phyloP scores from a whole-genome alignment of 371 early-diverging fungal genomes.

The Actinomucor elegans region DNA sequence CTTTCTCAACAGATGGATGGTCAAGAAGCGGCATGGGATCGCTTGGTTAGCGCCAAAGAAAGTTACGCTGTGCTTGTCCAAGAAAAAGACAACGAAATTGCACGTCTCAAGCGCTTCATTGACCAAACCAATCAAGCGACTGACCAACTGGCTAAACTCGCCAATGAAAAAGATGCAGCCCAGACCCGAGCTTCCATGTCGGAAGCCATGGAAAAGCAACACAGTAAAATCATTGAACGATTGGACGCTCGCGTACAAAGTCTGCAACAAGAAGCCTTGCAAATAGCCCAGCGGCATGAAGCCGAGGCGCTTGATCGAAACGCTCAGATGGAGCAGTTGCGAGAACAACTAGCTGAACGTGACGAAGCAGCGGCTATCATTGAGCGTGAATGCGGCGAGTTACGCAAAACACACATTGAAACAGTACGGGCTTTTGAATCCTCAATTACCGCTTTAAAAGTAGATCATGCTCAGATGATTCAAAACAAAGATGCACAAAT shows the following conservation, averaged over 20 bases:
- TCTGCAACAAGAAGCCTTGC: slow-evolving; percentile 8
- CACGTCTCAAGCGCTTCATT: slow-evolving; percentile 16
- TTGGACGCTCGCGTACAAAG: slow-evolving; percentile 20
- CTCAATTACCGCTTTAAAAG: slow-evolving; percentile 15
- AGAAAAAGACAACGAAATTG: slow-evolving; percentile 31
- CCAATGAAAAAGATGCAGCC: slow-evolving; percentile 7
- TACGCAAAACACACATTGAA: slow-evolving; percentile 28
- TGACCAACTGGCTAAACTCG: slow-evolving; percentile 4
- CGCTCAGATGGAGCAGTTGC: slow-evolving; percentile 24
- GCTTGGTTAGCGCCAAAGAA: slow-evolving; percentile 37
- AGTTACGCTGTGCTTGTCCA: slow-evolving; percentile 40
- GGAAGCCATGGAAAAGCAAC: slow-evolving; percentile 23
- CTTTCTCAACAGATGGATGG: slow-evolving; percentile 29
- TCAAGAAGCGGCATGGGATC: slow-evolving; percentile 41
- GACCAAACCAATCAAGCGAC: slow-evolving; percentile 2
- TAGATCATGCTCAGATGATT: slow-evolving; percentile 7
- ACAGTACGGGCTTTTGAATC: slow-evolving; percentile 30
- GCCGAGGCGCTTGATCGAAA: slow-evolving; percentile 18
- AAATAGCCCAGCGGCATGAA: slow-evolving; percentile 14
- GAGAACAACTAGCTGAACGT: slow-evolving; percentile 26
- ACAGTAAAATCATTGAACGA: slow-evolving; percentile 27
- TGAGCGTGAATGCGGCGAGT: slow-evolving; percentile 40
- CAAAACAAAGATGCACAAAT: slow-evolving; percentile 19
- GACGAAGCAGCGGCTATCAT: slow-evolving; percentile 25
- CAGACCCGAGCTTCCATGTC: slow-evolving; percentile 3